Evolutionary conservation across 1,284 basidiomycete species (phyloP), one percentile per base, ranked within the genome.

Genomic region (Xerocomus amazonicus): DNA sequence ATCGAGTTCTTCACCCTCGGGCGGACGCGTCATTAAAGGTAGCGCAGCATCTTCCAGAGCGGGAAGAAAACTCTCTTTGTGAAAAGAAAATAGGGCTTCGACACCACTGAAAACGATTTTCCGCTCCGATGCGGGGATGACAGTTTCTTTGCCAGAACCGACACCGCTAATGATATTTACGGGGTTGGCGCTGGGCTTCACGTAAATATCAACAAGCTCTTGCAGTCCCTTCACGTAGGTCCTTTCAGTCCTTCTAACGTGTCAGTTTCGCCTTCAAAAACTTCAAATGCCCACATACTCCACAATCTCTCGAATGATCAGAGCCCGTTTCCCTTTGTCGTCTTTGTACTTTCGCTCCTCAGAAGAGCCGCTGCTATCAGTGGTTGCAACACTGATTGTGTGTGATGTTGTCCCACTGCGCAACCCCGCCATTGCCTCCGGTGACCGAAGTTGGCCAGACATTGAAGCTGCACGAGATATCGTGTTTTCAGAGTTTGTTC

Each of bases 161-260:
- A 85, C 84, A 37, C 81, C 77, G 48, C 81, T 79, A 29, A 90
- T 75, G 34, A 86, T 74, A 50, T 82, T 84, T 49, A 88, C 81
- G 3, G 86, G 76, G 35, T 80, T 78, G n/a, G 80, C 74, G 4
- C 90, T 87, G 33, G 93, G 92, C 60, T 83, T 86, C 70, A 99
- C 90, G 66, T 99, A 99, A 54, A 99, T 97, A 52, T 95, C 90
- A 45, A 95, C 84, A 26, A 99, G 80, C 69, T 97, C 96, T 64
- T 90, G 84, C 19, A 99, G 72, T 12, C 92, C 90, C 59, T 89
- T 89, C 50, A 97, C 92, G 68, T 99, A 99, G 1, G 95, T 95
- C 55, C 91, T 80, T 70, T 99, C 96, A 38, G 96, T 98, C 61
- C 89, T 92, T 50, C 48, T 28, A 31, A 45, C 26, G n/a, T 36